Evolutionary conservation across 1,284 basidiomycete genomes (phyloP).

Genomic region (Austroboletus novae-zelandiae): DNA sequence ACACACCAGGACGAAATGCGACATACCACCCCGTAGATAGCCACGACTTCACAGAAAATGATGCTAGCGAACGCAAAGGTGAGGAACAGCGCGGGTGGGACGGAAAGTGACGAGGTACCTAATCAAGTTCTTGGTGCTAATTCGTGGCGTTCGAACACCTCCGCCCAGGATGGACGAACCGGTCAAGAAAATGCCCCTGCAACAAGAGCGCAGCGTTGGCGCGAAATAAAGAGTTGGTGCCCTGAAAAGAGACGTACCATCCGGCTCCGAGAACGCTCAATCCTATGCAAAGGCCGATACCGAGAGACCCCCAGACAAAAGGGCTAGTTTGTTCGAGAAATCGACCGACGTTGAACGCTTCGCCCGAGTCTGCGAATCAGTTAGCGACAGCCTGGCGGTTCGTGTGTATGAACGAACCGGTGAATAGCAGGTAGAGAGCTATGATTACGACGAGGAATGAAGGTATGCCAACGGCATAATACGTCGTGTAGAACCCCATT

Average conservation of each 20-base stretch:
- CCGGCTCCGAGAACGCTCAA: slow-evolving; percentile 93
- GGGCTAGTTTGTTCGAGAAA: slow-evolving; percentile 94
- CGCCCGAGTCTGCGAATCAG: slow-evolving; percentile 64
- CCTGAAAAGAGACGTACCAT: slow-evolving; percentile 65
- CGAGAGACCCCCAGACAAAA: slow-evolving; percentile 89
- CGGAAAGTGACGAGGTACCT: slow-evolving; percentile 53
- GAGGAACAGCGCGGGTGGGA: neutral
- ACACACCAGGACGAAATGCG: no score
- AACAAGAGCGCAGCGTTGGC: slow-evolving; percentile 1
- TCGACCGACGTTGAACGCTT: slow-evolving; percentile 88
- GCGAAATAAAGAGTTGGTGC: neutral
- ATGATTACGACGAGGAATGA: slow-evolving; percentile 63
- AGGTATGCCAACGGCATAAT: slow-evolving; percentile 68
- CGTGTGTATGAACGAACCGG: slow-evolving; percentile 48
- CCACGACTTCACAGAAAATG: slow-evolving; percentile 99
- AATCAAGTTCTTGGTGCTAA: slow-evolving; percentile 97
- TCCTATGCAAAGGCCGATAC: slow-evolving; percentile 92
- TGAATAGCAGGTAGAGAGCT: slow-evolving; percentile 84
- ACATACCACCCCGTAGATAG: slow-evolving; percentile 90
- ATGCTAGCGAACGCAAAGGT: slow-evolving; percentile 59
- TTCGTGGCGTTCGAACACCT: slow-evolving; percentile 91
- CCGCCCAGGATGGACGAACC: slow-evolving; percentile 94
- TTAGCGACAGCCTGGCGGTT: neutral
- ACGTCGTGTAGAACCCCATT: slow-evolving; percentile 48
- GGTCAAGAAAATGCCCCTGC: slow-evolving; percentile 97